Evolutionary conservation across 2,329 filamentous ascomycete species (phyloP).

Genomic region (Pseudogymnoascus sp.): DNA sequence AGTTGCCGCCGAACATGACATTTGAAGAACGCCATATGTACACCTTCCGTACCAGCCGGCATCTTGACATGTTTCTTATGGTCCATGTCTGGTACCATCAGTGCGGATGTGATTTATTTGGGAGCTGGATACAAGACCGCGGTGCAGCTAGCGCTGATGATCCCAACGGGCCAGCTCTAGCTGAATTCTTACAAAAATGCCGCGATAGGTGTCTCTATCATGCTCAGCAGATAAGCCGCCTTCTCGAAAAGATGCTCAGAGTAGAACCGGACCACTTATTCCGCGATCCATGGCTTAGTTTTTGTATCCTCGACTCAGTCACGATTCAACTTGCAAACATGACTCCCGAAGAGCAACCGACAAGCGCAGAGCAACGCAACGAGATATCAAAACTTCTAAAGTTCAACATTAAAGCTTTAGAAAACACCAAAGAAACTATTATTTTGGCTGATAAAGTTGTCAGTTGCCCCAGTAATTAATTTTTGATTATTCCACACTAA

Average conservation of each 20-base stretch:
- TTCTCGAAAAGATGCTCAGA: conserved; percentile 4
- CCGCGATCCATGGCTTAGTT: conserved; percentile 2
- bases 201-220: neutral
- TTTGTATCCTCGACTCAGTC: conserved; percentile 6
- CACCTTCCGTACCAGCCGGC: conserved; percentile 4
- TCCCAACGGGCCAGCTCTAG: conserved; percentile 7
- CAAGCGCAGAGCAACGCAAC: neutral
- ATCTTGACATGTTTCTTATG: conserved; percentile 11
- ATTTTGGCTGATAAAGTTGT: conserved; percentile 4
- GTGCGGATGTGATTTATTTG: neutral
- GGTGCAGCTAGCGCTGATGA: conserved; percentile 14
- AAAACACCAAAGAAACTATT: neutral
- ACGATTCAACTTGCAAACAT: neutral
- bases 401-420: conserved; percentile 1
- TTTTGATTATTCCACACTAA: neutral
- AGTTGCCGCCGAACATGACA: neutral
- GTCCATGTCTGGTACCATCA: conserved; percentile 10
- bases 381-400: neutral
- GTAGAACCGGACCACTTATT: conserved; percentile 7
- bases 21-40: conserved; percentile 8
- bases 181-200: conserved; percentile 7
- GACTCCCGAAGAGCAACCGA: neutral
- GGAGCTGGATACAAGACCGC: conserved; percentile 14
- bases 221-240: neutral
- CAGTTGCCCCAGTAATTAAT: neutral